Conservation (phyloP, 177 flowering plant species). For the Telopea speciosissima region DNA sequence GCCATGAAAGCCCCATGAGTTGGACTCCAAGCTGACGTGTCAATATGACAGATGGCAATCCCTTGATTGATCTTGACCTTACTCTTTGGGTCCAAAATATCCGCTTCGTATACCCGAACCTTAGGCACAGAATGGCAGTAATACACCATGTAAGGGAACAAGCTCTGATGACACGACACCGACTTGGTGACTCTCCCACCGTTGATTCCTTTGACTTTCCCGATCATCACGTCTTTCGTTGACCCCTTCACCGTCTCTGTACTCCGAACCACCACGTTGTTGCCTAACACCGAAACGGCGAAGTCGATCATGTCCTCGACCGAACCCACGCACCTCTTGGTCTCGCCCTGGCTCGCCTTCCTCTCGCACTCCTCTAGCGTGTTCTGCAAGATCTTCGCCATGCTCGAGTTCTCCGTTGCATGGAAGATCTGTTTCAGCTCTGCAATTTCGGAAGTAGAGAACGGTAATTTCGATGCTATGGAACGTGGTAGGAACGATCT, state of each 20-base stretch:
- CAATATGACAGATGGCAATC: conserved; percentile 15
- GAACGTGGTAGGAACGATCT: conserved; percentile 73
- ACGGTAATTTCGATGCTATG: conserved; percentile 54
- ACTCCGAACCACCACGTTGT: conserved; percentile 8
- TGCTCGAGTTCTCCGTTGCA: conserved; percentile 39
- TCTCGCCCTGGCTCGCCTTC: conserved; percentile 16
- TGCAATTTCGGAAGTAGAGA: conserved; percentile 28
- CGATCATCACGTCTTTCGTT: conserved; percentile 8
- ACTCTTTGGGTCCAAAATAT: conserved; percentile 2
- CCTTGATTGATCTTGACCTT: conserved; percentile 11
- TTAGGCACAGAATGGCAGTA: conserved; percentile 12
- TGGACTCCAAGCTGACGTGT: conserved; percentile 13
- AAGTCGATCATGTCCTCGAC: conserved; percentile 13
- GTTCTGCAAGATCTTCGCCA: conserved; percentile 4
- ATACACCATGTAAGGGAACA: conserved; percentile 11
- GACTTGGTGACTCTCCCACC: conserved; percentile 6
- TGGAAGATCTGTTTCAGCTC: conserved; percentile 46
- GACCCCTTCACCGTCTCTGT: conserved; percentile 11
- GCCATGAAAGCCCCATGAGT: conserved; percentile 12
- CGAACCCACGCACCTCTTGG: conserved; percentile 18
- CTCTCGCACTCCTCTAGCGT: conserved; percentile 16
- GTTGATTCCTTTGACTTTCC: conserved; percentile 4
- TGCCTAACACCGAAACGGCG: conserved; percentile 6
- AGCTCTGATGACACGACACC: conserved; percentile 15
- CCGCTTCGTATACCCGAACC: conserved; percentile 12